These are phyloP conservation scores for Monosporascus sp. DNA, from an alignment of 2,329 filamentous ascomycete genomes.

Conservation along the genomic window DNA sequence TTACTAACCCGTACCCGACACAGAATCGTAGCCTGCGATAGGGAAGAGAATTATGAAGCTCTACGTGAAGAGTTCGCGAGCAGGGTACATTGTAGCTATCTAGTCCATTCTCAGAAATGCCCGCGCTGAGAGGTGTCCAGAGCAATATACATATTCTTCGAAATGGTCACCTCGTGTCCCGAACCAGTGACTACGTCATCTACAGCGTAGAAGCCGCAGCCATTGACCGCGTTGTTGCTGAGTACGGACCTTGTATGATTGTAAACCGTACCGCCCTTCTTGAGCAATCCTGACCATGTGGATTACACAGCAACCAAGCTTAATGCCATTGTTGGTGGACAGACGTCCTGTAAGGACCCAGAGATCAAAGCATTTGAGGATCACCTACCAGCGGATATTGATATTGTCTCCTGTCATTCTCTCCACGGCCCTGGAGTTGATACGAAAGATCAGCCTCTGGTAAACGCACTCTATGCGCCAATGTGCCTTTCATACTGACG, in stretches of 20 bases:
- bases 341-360: constrained; percentile 96
- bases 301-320: constrained; percentile 73
- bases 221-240: constrained; percentile 80
- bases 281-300: constrained; percentile 1
- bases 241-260: constrained; percentile 85
- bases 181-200: constrained; percentile 96
- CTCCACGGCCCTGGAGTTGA: constrained; percentile 91
- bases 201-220: constrained; percentile 95
- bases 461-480: constrained; percentile 31
- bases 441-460: constrained; percentile 81
- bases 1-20: constrained; percentile 16
- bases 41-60: constrained; percentile 78
- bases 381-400: constrained; percentile 79
- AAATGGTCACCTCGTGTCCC: constrained; percentile 93
- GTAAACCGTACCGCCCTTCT: constrained; percentile 10
- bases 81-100: constrained; percentile 58
- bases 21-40: constrained; percentile 93
- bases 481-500: background rate
- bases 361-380: constrained; percentile 92
- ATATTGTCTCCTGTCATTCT: constrained; percentile 94
- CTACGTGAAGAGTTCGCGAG: constrained; percentile 76
- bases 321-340: constrained; percentile 90
- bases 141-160: constrained; percentile 80
- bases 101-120: constrained; percentile 24
- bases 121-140: constrained; percentile 58